These are phyloP conservation scores for Moniliophthora roreri DNA, from an alignment of 1,284 basidiomycete species.

Conservation along the genomic window DNA sequence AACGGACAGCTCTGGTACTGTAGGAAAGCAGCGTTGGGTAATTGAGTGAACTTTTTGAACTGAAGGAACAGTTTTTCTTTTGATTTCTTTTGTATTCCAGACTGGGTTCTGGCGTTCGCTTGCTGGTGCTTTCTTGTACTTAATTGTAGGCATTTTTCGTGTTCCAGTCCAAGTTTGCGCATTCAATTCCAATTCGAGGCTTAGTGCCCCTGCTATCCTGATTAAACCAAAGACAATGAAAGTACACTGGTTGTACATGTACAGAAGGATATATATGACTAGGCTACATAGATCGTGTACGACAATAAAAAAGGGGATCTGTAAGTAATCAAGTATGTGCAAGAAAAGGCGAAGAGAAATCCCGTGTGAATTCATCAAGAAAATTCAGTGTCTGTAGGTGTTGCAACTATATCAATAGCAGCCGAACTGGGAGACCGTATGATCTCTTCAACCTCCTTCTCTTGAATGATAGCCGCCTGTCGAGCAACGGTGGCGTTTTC, in stretches of 20 bases:
- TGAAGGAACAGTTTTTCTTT: not conserved
- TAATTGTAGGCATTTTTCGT: not conserved
- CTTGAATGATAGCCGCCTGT: slow-evolving; percentile 56
- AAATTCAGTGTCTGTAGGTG: not conserved
- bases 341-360: not conserved
- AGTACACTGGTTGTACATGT: slow-evolving; percentile 8
- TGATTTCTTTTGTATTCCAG: not conserved
- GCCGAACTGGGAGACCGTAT: slow-evolving; percentile 18
- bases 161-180: not conserved
- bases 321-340: not conserved
- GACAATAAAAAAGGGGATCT: not conserved
- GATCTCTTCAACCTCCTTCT: slow-evolving; percentile 60
- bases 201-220: not conserved
- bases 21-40: slow-evolving; percentile 49
- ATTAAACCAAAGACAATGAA: slow-evolving; percentile 2
- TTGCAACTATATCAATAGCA: not conserved
- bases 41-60: slow-evolving; percentile 44
- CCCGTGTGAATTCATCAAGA: not conserved
- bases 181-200: not conserved
- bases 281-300: slow-evolving; percentile 12
- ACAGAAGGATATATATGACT: slow-evolving; percentile 12
- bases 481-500: slow-evolving; percentile 53
- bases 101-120: slow-evolving; percentile 2
- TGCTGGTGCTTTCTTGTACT: not conserved
- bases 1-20: slow-evolving; percentile 16